Evolutionary conservation across 1,139 yeast species (phyloP).

Genomic region (Suhomyces guaymorum): DNA sequence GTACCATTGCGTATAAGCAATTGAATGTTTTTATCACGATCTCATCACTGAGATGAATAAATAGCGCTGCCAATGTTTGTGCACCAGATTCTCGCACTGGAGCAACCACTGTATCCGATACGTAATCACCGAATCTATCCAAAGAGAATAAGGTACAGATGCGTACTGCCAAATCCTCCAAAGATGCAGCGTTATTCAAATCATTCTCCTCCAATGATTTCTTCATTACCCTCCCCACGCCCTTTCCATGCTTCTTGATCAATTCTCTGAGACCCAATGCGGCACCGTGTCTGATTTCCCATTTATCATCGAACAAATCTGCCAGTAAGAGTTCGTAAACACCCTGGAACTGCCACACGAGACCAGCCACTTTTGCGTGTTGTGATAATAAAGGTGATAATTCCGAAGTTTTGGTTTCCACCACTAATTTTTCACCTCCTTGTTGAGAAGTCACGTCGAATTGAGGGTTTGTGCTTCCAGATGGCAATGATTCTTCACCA

Average conservation of each 20-base stretch:
- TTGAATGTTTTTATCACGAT: conserved; percentile 61
- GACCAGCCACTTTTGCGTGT: conserved; percentile 73
- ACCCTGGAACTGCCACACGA: conserved; percentile 97
- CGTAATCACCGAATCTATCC: conserved; percentile 96
- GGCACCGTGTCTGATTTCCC: conserved; percentile 98
- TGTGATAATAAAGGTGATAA: conserved; percentile 71
- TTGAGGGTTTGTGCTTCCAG: conserved; percentile 20
- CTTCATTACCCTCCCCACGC: conserved; percentile 82
- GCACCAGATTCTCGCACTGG: conserved; percentile 98
- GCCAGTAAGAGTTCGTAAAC: conserved; percentile 80
- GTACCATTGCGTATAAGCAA: conserved; percentile 66
- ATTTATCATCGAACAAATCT: conserved; percentile 79
- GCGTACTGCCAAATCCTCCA: conserved; percentile 88
- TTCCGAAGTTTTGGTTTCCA: conserved; percentile 73
- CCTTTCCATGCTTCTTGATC: conserved; percentile 77
- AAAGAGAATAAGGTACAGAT: conserved; percentile 84
- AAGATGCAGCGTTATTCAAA: conserved; percentile 60
- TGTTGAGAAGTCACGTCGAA: conserved; percentile 75
- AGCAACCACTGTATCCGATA: conserved; percentile 96
- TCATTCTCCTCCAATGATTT: conserved; percentile 63
- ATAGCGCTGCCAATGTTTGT: conserved; percentile 86
- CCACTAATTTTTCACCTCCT: conserved; percentile 78
- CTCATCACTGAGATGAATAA: conserved; percentile 63
- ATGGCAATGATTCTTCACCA: conserved; percentile 23
- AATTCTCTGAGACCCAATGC: conserved; percentile 90